Evolutionary conservation across 495 filamentous ascomycete genomes (phyloP).

Genomic region (Alectoria sarmentosa): DNA sequence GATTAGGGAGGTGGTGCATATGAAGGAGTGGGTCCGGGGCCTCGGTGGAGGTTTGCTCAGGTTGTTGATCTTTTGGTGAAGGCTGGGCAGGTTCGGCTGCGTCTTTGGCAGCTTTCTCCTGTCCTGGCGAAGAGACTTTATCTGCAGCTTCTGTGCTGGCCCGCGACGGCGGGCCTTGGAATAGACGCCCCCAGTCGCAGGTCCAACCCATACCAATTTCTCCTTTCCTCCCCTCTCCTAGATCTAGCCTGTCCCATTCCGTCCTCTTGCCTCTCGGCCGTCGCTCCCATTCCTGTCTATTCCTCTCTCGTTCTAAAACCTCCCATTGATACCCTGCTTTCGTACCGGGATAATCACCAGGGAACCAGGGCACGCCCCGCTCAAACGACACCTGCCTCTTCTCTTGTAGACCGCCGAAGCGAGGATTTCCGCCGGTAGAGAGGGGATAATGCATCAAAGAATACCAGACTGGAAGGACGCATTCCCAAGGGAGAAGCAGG

Average conservation of each 20-base stretch:
- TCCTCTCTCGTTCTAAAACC: constrained; percentile 50
- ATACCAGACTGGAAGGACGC: constrained; percentile 80
- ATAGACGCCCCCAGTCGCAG: constrained; percentile 77
- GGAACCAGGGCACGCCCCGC: constrained; percentile 73
- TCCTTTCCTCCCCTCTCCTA: constrained; percentile 68
- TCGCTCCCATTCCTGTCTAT: constrained; percentile 64
- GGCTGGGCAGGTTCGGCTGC: not conserved
- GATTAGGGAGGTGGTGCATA: constrained; percentile 32
- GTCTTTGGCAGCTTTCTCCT: constrained; percentile 2
- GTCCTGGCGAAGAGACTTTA: not conserved
- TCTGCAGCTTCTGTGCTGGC: constrained; percentile 10
- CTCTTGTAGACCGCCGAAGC: constrained; percentile 78
- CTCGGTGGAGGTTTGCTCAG: constrained; percentile 11
- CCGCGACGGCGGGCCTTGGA: constrained; percentile 29
- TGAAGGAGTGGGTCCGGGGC: constrained; percentile 26
- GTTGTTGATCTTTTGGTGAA: not conserved
- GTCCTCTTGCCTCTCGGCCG: constrained; percentile 75
- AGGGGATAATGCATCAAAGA: constrained; percentile 78
- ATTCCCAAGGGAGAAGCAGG: constrained; percentile 86
- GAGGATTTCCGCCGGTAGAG: constrained; percentile 67
- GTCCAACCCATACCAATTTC: constrained; percentile 79
- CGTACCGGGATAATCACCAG: constrained; percentile 80
- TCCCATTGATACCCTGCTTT: constrained; percentile 75
- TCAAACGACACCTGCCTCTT: constrained; percentile 78
- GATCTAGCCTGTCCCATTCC: constrained; percentile 67